Evolutionary conservation across 371 early-diverging fungal species (phyloP), one percentile per base, ranked within the genome.

Genomic region (Phascolomyces articulosus): DNA sequence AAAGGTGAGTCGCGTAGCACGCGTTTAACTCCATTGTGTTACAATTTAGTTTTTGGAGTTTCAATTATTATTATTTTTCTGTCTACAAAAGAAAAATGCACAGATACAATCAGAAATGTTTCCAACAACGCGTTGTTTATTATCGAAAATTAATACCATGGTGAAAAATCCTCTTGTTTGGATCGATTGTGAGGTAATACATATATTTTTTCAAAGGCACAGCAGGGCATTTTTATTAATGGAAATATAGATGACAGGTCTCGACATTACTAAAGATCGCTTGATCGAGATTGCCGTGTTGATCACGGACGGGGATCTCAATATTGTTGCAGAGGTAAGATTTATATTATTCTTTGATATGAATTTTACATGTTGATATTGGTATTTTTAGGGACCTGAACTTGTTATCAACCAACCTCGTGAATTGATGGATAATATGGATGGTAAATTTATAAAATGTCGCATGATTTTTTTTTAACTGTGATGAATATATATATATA

Each of bases 241-340:
- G 28, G 2, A 9, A n/a, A 18, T 28, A 10, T 55, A 82, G 85
- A 90, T 88, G 87, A 85, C 87, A 24, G 94, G 93, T 49, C 85
- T 94, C 38, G 85, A 87, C 67, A 66, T 90, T 3, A 60, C 60
- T 20, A 86, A 83, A 48, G 90, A 87, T 64, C 84, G 85, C 51
- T 82, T 96, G 69, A 90, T 97, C 58, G 97, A 96, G 74, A 91
- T 96, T 56, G 95, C 96, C 0, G 89, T 88, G 41, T 81, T 96
- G 54, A 82, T 96, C 62, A 96, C 97, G 3, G 94, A 96, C 68
- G 91, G 88, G 24, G 82, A 92, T 28, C 80, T 95, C 18, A 94
- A 93, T 60, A 72, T 92, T 58, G 82, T 92, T 21, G 94, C 87
- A n/a, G 87, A 90, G 82, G 93, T 86, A 83, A 58, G 31, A 18